Percentiles rank a stretch among this genome's conserved stretches.
Conservation (phyloP, 139 green algal species). For the Haematococcus sp. region DNA sequence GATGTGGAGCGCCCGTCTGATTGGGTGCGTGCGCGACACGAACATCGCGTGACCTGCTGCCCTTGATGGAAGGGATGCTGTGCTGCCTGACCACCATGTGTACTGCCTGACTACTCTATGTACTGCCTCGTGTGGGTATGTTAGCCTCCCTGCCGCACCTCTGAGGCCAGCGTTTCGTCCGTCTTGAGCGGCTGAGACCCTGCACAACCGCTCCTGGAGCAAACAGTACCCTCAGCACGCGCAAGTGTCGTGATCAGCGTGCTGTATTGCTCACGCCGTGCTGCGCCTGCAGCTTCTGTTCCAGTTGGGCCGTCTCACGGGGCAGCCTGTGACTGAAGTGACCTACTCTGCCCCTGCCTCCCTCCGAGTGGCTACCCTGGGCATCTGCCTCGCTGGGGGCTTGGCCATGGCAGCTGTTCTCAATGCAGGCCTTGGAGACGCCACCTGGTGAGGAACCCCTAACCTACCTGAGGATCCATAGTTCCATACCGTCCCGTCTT, state of each 20-base stretch:
- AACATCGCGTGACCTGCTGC: neutral
- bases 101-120: neutral
- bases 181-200: no score
- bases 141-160: neutral
- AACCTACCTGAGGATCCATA: no score
- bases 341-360: slow-evolving; percentile 6
- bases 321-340: neutral
- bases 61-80: slow-evolving; percentile 14
- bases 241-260: no score
- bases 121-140: neutral
- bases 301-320: neutral
- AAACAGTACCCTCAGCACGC: no score
- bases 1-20: slow-evolving; percentile 73
- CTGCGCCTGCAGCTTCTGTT: neutral
- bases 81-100: no score
- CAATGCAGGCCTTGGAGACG: slow-evolving; percentile 14
- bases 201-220: no score
- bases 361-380: neutral
- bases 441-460: slow-evolving; percentile 18
- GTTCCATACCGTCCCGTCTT: no score
- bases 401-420: neutral
- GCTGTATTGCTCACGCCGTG: neutral
- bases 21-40: slow-evolving; percentile 44
- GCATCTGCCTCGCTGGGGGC: neutral
- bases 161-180: neutral